Percentiles rank a stretch among this genome's conserved stretches.
These are phyloP conservation scores for Lasiosphaeria miniovina DNA, from an alignment of 495 filamentous ascomycete species.

Conservation along the genomic window DNA sequence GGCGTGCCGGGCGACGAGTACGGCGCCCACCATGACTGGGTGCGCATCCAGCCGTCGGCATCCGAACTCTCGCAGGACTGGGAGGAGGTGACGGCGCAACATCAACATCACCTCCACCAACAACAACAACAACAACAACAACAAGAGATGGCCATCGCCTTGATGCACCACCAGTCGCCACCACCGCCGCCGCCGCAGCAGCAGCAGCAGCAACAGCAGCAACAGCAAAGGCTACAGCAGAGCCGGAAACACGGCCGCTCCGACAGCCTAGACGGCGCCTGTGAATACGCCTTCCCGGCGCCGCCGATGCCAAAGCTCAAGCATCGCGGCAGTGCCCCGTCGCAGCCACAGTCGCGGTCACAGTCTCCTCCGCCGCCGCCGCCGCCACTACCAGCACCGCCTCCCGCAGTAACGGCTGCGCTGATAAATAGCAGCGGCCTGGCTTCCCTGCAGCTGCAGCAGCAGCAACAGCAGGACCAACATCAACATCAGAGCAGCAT, in stretches of 20 bases:
- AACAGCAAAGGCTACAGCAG: background rate
- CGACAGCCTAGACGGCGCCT: background rate
- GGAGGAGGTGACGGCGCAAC: slow-evolving; percentile 15
- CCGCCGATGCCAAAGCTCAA: background rate
- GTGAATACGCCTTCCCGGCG: background rate
- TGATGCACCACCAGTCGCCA: no score
- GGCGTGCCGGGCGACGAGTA: background rate
- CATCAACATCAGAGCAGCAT: background rate
- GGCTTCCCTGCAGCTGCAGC: no score
- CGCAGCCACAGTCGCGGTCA: background rate
- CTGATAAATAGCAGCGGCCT: no score
- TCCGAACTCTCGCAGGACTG: slow-evolving; percentile 23
- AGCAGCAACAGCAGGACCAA: background rate
- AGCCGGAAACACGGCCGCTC: slow-evolving; percentile 6
- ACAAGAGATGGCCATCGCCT: background rate
- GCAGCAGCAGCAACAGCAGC: background rate
- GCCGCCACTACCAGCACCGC: no score
- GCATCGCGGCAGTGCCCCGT: background rate
- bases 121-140: slow-evolving; percentile 1
- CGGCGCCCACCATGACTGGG: slow-evolving; percentile 13
- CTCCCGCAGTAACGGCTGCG: no score
- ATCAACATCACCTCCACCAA: background rate
- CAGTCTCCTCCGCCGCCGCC: no score
- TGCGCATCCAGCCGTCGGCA: slow-evolving; percentile 1
- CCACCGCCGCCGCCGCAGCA: background rate